Evolutionary conservation across 202 grass and related monocot genomes (phyloP), one percentile per base, ranked within the genome.

Genomic region (Carex sylvatica): DNA sequence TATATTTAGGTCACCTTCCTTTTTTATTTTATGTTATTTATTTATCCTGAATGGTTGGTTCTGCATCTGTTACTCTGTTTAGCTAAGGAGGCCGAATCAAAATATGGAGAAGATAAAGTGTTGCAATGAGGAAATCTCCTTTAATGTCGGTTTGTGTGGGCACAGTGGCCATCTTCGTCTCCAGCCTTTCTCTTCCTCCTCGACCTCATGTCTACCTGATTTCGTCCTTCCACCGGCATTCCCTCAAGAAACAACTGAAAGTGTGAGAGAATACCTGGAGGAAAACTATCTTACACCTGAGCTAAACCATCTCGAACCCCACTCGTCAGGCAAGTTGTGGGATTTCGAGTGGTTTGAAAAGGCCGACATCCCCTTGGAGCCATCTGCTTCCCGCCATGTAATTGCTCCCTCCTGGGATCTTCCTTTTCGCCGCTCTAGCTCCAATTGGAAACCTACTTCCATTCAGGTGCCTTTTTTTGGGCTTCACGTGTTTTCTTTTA

Each of bases 211-310:
- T 23, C 85, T 85, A 44, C 88, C 90, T 30, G 88, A 94, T 6
- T 98, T 98, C 89, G 85, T 98, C 42, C 85, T 93, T 74, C 95
- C 92, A 36, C 90, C 92, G 52, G 92, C 95, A 11, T 98, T 90
- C 84, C 95, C 92, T 9, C 59, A 49, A 22, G 95, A 89, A 81
- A 94, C 75, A 6, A 61, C 73, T 35, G 90, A 82, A 62, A 91
- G 82, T 42, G 19, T 94, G 54, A 90, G 82, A 82, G 90, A 93
- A 78, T 91, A 89, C 59, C 84, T 98, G 2, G 92, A 94, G 84
- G 84, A 80, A 13, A 91, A 90, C 70, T 98, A 98, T 82, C 92
- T 98, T 66, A 76, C 84, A 26, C 92, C 92, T 14, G 92, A 94
- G 83, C 78, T 98, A 42, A 72, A 95, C 55, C 75, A 85, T 55